Evolutionary conservation across 140 eudicot genomes (phyloP).

Genomic region (Flaveria floridana): DNA sequence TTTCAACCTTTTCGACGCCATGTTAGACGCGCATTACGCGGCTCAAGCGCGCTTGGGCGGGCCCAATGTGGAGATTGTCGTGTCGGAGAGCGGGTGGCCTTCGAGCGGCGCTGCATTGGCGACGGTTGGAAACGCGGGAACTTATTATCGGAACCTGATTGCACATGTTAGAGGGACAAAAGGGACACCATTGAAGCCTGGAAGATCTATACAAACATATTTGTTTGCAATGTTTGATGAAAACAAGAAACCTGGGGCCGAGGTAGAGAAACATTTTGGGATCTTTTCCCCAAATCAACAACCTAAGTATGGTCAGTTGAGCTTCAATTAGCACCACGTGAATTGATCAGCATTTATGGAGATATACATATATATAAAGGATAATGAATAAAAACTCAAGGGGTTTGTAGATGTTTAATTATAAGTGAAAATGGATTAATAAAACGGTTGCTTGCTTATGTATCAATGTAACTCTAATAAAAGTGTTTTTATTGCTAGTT

Average conservation of each 20-base stretch:
- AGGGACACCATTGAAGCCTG: slow-evolving; percentile 45
- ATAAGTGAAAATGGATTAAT: too few species aligned
- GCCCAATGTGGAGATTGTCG: not conserved
- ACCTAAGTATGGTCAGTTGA: slow-evolving; percentile 35
- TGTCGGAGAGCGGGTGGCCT: slow-evolving; percentile 27
- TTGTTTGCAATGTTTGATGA: slow-evolving; percentile 57
- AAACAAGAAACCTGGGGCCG: slow-evolving; percentile 25
- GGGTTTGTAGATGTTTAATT: too few species aligned
- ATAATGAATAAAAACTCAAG: not conserved
- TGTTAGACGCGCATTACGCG: slow-evolving; percentile 16
- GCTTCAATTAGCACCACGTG: slow-evolving; percentile 20
- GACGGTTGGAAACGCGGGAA: slow-evolving; percentile 29
- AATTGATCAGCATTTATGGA: not conserved
- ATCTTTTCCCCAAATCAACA: slow-evolving; percentile 36
- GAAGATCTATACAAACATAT: slow-evolving; percentile 42
- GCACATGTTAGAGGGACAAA: slow-evolving; percentile 36
- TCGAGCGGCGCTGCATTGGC: slow-evolving; percentile 29
- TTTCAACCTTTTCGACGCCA: slow-evolving; percentile 19
- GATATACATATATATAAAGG: not conserved
- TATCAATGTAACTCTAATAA: too few species aligned
- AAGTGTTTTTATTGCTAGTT: too few species aligned
- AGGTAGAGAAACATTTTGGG: slow-evolving; percentile 38
- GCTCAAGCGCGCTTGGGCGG: slow-evolving; percentile 17
- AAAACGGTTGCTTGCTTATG: too few species aligned
- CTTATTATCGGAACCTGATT: slow-evolving; percentile 42